A percentile compares a stretch with the other conserved stretches of the same genome.
phyloP scores from a whole-genome alignment of 305 asterid genomes.

The Rubia balearica region DNA sequence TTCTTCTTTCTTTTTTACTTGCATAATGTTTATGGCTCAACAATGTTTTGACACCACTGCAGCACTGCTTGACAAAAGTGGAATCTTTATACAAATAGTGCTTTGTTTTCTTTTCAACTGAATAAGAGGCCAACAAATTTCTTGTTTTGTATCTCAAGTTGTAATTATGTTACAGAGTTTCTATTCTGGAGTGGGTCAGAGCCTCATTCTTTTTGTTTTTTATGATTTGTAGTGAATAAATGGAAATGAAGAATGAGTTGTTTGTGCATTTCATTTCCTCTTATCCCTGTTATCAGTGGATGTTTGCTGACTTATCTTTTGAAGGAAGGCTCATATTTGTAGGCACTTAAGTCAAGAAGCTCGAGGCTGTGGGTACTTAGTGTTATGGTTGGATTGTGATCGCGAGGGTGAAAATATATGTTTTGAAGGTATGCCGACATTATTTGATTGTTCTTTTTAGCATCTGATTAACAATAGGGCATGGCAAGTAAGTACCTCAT shows the following conservation, averaged over 20 bases:
- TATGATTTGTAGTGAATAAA: background rate
- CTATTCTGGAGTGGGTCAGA: background rate
- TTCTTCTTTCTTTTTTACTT: background rate
- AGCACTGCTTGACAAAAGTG: background rate
- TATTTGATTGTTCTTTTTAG: slow-evolving; percentile 11
- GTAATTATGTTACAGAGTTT: background rate
- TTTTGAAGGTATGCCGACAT: slow-evolving; percentile 64
- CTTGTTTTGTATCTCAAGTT: background rate
- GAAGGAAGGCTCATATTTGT: slow-evolving; percentile 71
- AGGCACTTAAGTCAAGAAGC: slow-evolving; percentile 92
- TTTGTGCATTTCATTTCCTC: background rate
- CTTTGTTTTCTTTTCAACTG: background rate
- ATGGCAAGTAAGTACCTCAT: background rate
- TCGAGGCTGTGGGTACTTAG: slow-evolving; percentile 75
- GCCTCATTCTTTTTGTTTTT: background rate
- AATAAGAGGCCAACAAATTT: background rate
- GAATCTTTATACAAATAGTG: background rate
- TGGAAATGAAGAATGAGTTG: background rate
- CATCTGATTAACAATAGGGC: background rate
- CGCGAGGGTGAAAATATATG: slow-evolving; percentile 97
- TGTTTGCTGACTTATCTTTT: slow-evolving; percentile 32
- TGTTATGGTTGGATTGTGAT: slow-evolving; percentile 89
- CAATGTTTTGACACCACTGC: background rate
- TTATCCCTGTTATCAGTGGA: background rate
- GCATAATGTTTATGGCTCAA: background rate